Percentiles rank a stretch among this genome's conserved stretches.
Conservation (phyloP, 192 early-diverging fungal species). For the Gonapodya prolifera region DNA sequence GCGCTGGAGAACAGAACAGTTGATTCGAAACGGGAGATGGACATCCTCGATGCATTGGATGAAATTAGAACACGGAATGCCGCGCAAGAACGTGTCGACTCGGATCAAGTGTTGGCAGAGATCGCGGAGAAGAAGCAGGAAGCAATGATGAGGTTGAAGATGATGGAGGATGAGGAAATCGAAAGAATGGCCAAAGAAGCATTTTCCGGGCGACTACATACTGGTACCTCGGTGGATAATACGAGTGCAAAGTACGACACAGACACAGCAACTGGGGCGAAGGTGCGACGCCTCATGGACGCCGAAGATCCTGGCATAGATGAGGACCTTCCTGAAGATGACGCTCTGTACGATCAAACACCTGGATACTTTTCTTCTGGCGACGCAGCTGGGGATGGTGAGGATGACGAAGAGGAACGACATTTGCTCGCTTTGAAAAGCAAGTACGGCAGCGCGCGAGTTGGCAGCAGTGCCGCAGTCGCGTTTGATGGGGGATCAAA, state of each 20-base stretch:
- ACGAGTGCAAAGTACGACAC: background rate
- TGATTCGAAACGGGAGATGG: slow-evolving; percentile 94
- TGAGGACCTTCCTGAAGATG: background rate
- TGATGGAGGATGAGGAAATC: slow-evolving; percentile 9
- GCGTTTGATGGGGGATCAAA: background rate
- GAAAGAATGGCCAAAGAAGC: slow-evolving; percentile 1
- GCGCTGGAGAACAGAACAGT: slow-evolving; percentile 87
- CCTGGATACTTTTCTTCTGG: background rate
- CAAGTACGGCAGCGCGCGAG: background rate
- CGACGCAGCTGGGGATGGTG: background rate
- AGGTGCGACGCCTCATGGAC: background rate
- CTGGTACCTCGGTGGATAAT: background rate
- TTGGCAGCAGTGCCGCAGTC: background rate
- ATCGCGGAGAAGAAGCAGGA: slow-evolving; percentile 18
- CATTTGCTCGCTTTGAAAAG: background rate
- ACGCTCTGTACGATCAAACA: background rate
- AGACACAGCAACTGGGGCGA: background rate
- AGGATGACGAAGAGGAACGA: background rate
- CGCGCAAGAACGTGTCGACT: slow-evolving; percentile 58
- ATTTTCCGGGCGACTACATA: background rate
- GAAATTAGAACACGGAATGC: slow-evolving; percentile 88
- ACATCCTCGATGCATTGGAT: slow-evolving; percentile 90
- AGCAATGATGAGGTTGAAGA: background rate
- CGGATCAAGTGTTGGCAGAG: slow-evolving; percentile 44
- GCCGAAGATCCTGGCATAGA: too few relatives aligned